Evolutionary conservation across 129 eudicot genomes (phyloP), one percentile per base, ranked within the genome.

Genomic region (Dittrichia graveolens): DNA sequence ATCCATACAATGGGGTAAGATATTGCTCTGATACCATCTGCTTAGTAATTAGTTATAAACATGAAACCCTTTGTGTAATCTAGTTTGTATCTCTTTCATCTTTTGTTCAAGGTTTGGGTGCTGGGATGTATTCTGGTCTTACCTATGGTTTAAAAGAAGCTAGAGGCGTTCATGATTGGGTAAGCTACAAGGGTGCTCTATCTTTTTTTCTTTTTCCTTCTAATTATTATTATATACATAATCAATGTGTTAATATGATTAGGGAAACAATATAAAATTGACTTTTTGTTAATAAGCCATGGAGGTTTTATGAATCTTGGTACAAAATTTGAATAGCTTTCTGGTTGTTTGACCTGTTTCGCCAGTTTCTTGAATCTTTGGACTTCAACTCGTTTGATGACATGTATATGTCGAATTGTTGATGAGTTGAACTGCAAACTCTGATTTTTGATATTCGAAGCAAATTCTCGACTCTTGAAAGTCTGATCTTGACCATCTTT

Each of bases 141-240:
- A 91, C 96, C 16, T 88, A 88, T 70, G 97, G 96, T 46, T 78
- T 88, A 40, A 88, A 82, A 73, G 96, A 91, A 81, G 85, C 92
- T 37, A 87, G 96, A 4, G 97, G 97, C 13, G 87, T 84, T 69
- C 97, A 88, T 69, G 97, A 91, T 61, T 91, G 97, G 97, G 97
- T 91, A 78, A n/a, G 65, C 41, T 31, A 24, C 31, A 24, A 24
- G 31, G 14, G 5, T 5, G 3, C 8, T 15, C 47, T 72, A n/a
- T 48, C 45, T 42, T 15, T 49, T n/a, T 66, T 66, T 13, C 40
- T 43, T 24, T 24, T 24, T 24, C 31, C 11, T 55, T 18, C 3
- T 52, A 50, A 13, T 9, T 57, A 34, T 53, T 3, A 14, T 53
- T n/a, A 6, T 18, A 9, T 13, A 7, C 4, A 65, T 4, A 5